Conservation (phyloP, 805 yeast species). For the Saturnispora saitoi region DNA sequence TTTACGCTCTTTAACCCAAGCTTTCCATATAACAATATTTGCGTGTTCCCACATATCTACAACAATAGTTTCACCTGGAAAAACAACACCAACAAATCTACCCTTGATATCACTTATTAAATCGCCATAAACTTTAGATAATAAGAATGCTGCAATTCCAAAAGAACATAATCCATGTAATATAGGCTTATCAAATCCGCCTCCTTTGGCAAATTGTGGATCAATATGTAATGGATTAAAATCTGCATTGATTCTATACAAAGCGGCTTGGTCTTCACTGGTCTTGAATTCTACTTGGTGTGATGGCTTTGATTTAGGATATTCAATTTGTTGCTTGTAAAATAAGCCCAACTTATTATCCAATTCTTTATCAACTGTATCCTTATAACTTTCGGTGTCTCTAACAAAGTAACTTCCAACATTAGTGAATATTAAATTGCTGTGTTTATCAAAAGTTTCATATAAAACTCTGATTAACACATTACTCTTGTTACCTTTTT, state of each 20-base stretch:
- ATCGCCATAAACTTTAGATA: constrained; percentile 69
- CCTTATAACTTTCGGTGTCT: constrained; percentile 52
- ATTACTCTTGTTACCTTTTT: constrained; percentile 47
- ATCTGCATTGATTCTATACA: constrained; percentile 90
- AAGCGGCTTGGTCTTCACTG: constrained; percentile 67
- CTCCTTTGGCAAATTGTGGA: constrained; percentile 82
- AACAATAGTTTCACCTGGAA: constrained; percentile 85
- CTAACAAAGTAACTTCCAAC: constrained; percentile 82
- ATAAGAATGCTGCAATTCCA: constrained; percentile 71
- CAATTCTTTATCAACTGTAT: constrained; percentile 38
- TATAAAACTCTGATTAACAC: constrained; percentile 70
- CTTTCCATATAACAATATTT: constrained; percentile 63
- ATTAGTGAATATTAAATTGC: constrained; percentile 67
- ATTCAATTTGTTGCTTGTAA: constrained; percentile 53
- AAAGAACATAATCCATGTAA: constrained; percentile 86
- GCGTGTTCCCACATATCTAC: constrained; percentile 81
- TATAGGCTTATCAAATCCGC: constrained; percentile 78
- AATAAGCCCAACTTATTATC: constrained; percentile 33
- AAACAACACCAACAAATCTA: constrained; percentile 84
- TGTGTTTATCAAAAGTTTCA: constrained; percentile 54
- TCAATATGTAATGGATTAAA: constrained; percentile 93
- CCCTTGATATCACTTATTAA: constrained; percentile 76
- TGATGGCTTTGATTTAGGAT: constrained; percentile 51
- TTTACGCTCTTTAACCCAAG: constrained; percentile 66
- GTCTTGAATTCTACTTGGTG: constrained; percentile 52